Base-by-base conservation (phyloP, 2,329 filamentous ascomycete genomes). In the Drechslerella stenobrocha region DNA sequence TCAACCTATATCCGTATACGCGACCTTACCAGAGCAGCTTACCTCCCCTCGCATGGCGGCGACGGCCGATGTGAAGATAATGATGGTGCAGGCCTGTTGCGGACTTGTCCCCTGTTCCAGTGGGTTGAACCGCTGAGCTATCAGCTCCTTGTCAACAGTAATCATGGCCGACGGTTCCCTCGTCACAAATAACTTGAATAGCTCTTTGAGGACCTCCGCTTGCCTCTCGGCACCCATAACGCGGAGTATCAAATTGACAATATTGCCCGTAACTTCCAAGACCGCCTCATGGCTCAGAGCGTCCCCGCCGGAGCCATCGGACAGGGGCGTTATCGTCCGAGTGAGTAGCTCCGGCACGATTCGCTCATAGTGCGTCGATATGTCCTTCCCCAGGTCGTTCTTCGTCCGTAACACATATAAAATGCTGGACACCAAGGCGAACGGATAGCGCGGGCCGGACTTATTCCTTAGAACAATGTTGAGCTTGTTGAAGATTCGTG, bases 401-500 rank as follows among this genome's bases (percentile, higher is more conserved):
- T 81, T 81, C 70, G 81, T 79, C 24, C 79, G 80, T 75, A 87
- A 81, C 1, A 83, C 81, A 74, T 84, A 86, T 1, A 86, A 77
- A 47, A 86, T 77, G 1, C 84, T 84, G 22, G 83, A 79, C 1
- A 87, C 76, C 3, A 87, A 79, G 4, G 82, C 81, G 20, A 79
- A 77, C n/a, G 84, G 79, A 72, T 87, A 87, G 2, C 76, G 76
- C 4, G 79, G 77, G 6, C 67, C 67, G 28, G 70, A 73, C 50
- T 60, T 70, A 47, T 63, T 72, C 69, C 52, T 58, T 28, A 24
- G 84, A 78, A 85, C 78, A 13, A 81, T 75, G 50, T 82, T 80
- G 24, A 87, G 76, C 71, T 85, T 87, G 76, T 83, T 86, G 74
- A 86, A 81, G 24, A 87, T 76, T 26, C 84, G 79, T 37, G 85